Base-by-base conservation (phyloP, 176 grass and related monocot species). In the Zoysia pacifica region DNA sequence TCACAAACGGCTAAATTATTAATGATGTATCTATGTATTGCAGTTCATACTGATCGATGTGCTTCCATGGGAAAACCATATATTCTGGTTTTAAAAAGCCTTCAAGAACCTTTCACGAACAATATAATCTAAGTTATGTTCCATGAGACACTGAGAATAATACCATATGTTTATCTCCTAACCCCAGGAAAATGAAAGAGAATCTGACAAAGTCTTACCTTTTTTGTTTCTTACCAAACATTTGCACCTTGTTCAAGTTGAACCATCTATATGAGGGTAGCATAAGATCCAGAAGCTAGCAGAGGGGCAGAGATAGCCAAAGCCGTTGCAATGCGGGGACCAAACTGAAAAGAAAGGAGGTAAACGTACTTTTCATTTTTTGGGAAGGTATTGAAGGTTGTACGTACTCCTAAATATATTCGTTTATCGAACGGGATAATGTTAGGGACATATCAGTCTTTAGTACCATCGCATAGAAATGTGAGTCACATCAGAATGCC, bases 301-400 rank as follows among this genome's bases (percentile, higher is more conserved):
- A 73, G 50, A 41, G 50, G 4, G 50, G 7, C 49, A 72, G 51
- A 56, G 13, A 12, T 39, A 73, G 40, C 6, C 53, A 39, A 4
- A 52, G 53, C 39, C 48, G 20, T 15, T 40, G 13, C 50, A 55
- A 73, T 6, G 71, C 6, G 71, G 71, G 71, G 71, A 56, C 50
- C 71, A 41, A 56, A 74, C 14, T 41, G 71, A 15, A 73, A 72
- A 72, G 28, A 72, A 72, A 16, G 36, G 50, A 56, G 49, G 48
- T 14, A 72, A 45, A 73, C 6, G 0, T 42, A 43, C 16, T 43
- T 74, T 56, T 74, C 39, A 58, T 55, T 72, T 74, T 11, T 74
- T 56, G 4, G 19, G 2, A 43, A 8, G 51, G 71, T 0, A 18
- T 41, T 10, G 13, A 58, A 74, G 40, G 20, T 36, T 62, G 9